phyloP scores from a whole-genome alignment of 225 moss, liverwort and hornwort species.

The Bryum argenteum region DNA sequence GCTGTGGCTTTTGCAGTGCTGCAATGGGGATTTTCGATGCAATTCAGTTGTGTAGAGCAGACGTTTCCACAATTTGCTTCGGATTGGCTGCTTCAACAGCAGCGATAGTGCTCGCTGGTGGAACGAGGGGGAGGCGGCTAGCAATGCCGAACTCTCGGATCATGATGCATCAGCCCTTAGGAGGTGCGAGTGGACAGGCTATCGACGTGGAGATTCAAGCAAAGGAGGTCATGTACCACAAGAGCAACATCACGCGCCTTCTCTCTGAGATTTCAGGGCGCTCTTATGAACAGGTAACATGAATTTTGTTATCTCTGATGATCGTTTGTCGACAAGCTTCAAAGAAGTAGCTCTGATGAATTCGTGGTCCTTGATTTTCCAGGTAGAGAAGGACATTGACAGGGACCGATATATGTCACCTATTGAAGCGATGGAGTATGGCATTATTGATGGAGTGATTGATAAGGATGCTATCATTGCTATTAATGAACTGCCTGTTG shows the following conservation, averaged over 20 bases:
- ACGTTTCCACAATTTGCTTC: conserved; percentile 91
- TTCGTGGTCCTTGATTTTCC: conserved; percentile 22
- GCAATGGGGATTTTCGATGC: conserved; percentile 97
- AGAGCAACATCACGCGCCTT: conserved; percentile 81
- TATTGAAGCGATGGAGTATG: conserved; percentile 97
- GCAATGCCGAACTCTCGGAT: conserved; percentile 97
- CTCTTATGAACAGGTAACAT: conserved; percentile 56
- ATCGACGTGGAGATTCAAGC: conserved; percentile 99
- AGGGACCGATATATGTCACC: conserved; percentile 99
- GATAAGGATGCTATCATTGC: conserved; percentile 91
- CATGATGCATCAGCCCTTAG: conserved; percentile 99
- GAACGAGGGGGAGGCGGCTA: conserved; percentile 85
- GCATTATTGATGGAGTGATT: conserved; percentile 88
- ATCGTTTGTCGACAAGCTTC: not conserved
- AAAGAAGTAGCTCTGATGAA: conserved; percentile 15
- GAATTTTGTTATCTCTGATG: not conserved
- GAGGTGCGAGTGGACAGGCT: conserved; percentile 98
- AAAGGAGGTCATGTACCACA: conserved; percentile 99
- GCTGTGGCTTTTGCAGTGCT: conserved; percentile 62
- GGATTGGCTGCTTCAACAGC: conserved; percentile 97
- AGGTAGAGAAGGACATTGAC: conserved; percentile 93
- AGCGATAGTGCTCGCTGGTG: conserved; percentile 84
- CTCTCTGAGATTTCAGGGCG: conserved; percentile 93
- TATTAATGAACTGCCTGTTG: conserved; percentile 47
- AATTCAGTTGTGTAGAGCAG: conserved; percentile 89